Percentiles rank a stretch among this genome's conserved stretches.
phyloP scores from a whole-genome alignment of 495 filamentous ascomycete species.

The Pyronema omphalodes region DNA sequence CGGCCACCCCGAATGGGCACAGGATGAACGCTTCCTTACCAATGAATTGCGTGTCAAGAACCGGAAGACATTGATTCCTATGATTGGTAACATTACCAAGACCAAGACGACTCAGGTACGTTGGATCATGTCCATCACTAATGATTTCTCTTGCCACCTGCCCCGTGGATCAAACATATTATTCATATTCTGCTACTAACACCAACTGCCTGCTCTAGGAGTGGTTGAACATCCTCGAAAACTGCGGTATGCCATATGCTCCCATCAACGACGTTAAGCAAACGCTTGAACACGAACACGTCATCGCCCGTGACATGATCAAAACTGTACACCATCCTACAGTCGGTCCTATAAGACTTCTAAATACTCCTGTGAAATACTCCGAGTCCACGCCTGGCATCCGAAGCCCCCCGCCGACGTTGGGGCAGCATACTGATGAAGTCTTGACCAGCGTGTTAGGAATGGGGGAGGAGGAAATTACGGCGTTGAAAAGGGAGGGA shows the following conservation, averaged over 20 bases:
- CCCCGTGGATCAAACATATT: too few species aligned
- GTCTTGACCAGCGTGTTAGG: constrained; percentile 50
- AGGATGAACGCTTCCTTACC: constrained; percentile 51
- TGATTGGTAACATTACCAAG: constrained; percentile 55
- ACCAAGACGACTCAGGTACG: constrained; percentile 49
- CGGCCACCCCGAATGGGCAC: constrained; percentile 60
- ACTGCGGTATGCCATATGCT: constrained; percentile 84
- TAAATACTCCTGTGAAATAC: constrained; percentile 94
- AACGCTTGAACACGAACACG: constrained; percentile 72
- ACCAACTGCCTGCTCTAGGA: constrained; percentile 29
- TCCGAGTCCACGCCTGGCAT: constrained; percentile 64
- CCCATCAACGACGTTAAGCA: constrained; percentile 81
- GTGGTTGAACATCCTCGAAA: constrained; percentile 77
- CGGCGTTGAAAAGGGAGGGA: constrained; percentile 7
- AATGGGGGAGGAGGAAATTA: constrained; percentile 41
- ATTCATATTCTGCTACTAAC: background rate
- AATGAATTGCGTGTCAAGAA: constrained; percentile 73
- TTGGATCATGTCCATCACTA: background rate
- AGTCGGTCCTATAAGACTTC: constrained; percentile 71
- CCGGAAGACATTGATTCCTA: constrained; percentile 50
- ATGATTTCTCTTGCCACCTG: background rate
- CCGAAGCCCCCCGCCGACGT: constrained; percentile 58
- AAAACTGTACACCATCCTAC: constrained; percentile 61
- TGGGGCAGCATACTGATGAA: constrained; percentile 88
- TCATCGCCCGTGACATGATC: constrained; percentile 72